A percentile compares a stretch with the other conserved stretches of the same genome.
phyloP scores from a whole-genome alignment of 306 rosid species.

The Urtica urens region DNA sequence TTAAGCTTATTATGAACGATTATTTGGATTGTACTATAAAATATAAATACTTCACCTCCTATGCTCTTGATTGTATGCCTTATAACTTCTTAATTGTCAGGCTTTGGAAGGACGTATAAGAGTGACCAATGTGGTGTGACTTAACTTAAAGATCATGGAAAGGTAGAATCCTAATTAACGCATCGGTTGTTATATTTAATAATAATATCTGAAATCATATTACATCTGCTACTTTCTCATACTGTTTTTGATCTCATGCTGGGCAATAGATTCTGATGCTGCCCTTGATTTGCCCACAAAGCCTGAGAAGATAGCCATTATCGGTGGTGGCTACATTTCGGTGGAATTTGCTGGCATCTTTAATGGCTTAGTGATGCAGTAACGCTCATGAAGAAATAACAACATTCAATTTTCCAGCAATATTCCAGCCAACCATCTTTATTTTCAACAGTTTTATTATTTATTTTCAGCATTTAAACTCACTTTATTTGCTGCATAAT shows the following conservation, averaged over 20 bases:
- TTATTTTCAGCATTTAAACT: no score
- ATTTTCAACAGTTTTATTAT: no score
- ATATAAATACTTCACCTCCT: no score
- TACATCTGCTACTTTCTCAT: background rate
- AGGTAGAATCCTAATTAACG: slow-evolving; percentile 38
- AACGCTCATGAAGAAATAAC: slow-evolving; percentile 85
- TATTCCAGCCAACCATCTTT: no score
- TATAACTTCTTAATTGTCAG: no score
- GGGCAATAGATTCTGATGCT: slow-evolving; percentile 88
- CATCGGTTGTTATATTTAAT: slow-evolving; percentile 7
- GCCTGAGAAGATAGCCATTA: slow-evolving; percentile 85
- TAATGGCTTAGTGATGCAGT: slow-evolving; percentile 58
- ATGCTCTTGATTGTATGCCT: no score
- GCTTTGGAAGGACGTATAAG: slow-evolving; percentile 88
- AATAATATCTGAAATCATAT: background rate
- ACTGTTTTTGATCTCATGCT: background rate
- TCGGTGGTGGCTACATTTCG: slow-evolving; percentile 98
- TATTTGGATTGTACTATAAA: no score
- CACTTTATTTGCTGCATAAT: slow-evolving; percentile 99
- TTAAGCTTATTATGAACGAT: no score
- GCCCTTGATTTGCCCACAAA: slow-evolving; percentile 90
- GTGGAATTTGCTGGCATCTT: slow-evolving; percentile 97
- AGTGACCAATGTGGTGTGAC: slow-evolving; percentile 59
- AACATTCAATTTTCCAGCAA: no score
- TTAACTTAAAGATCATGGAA: slow-evolving; percentile 87